Base-by-base conservation (phyloP, 2,329 filamentous ascomycete genomes). In the Sporothrix euskadiensis region DNA sequence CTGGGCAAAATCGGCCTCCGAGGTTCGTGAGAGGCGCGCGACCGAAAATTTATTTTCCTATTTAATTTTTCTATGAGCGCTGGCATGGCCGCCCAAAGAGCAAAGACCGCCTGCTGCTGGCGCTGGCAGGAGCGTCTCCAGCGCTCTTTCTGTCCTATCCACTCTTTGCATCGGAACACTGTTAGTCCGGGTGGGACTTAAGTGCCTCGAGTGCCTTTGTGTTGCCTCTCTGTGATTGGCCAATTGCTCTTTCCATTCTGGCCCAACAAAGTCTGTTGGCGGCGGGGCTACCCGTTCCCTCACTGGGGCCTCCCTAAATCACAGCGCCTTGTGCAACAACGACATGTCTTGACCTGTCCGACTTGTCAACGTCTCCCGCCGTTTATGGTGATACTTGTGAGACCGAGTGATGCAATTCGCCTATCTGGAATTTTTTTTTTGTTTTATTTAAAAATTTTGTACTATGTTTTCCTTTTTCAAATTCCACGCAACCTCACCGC, bases 1-100 rank as follows among this genome's bases (percentile, higher is more conserved):
- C 66, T 56, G 65, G 22, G 44, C 26, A 69, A 59, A 19, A 49
- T 47, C 61, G 61, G 32, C 35, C 71, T 30, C 71, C 71, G 52
- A 72, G 49, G 61, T 68, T 65, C 65, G 44, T 68, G 65, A 47
- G 47, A 72, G 71, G 71, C 68, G 72, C 72, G 69, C 69, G 73
- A 74, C 69, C 39, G 63, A 72, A 74, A 72, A 22, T 69, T 73
- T 39, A 73, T 59, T 73, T 59, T 68, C 71, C 63, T 59, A 73
- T 49, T 69, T 69, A 69, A 61, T 69, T 73, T 66, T 72, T 69
- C 16, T 59, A 63, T 56, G 66, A 26, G 72, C n/a, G 39, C 65
- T 73, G 49, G 41, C 39, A 57, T 3, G 32, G 12, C 47, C 6
- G 30, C 47, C 9, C 16, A 30, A 12, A 41, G 19, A 14, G 30